phyloP scores from a whole-genome alignment of 2,329 filamentous ascomycete species.

The Aureobasidium vineae region DNA sequence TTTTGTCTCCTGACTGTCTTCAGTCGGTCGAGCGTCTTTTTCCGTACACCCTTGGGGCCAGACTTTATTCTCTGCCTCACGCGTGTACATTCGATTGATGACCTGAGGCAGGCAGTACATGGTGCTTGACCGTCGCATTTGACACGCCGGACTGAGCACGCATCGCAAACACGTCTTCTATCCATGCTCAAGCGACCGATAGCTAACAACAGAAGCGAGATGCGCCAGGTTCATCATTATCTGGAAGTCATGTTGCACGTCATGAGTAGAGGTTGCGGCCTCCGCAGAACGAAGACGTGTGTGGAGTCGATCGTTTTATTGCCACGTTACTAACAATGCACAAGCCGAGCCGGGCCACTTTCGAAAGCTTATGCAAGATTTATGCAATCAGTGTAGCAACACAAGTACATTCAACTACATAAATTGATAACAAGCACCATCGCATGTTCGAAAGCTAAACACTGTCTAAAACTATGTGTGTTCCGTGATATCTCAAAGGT shows the following conservation, averaged over 20 bases:
- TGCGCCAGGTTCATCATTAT: not conserved
- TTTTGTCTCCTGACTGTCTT: not conserved
- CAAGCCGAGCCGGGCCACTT: not conserved
- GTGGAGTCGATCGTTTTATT: not conserved
- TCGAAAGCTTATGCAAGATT: not conserved
- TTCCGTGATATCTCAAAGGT: not conserved
- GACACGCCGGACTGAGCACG: constrained; percentile 29
- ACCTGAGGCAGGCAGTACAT: constrained; percentile 25
- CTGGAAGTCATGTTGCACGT: not conserved
- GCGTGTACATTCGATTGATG: constrained; percentile 28
- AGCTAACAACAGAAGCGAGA: not conserved
- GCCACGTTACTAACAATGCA: not conserved
- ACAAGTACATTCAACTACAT: too few species aligned
- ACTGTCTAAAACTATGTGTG: too few species aligned
- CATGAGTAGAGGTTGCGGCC: too few species aligned
- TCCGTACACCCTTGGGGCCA: constrained; percentile 27
- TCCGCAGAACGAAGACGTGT: not conserved
- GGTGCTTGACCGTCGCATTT: constrained; percentile 29
- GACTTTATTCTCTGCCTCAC: constrained; percentile 24
- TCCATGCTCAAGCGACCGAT: not conserved
- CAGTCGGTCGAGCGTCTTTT: constrained; percentile 23
- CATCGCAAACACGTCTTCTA: constrained; percentile 28
- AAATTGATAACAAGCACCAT: too few species aligned
- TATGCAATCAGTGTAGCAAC: not conserved
- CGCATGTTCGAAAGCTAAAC: too few species aligned